Conservation (phyloP, 2,329 filamentous ascomycete genomes). For the Penicillium sp. region DNA sequence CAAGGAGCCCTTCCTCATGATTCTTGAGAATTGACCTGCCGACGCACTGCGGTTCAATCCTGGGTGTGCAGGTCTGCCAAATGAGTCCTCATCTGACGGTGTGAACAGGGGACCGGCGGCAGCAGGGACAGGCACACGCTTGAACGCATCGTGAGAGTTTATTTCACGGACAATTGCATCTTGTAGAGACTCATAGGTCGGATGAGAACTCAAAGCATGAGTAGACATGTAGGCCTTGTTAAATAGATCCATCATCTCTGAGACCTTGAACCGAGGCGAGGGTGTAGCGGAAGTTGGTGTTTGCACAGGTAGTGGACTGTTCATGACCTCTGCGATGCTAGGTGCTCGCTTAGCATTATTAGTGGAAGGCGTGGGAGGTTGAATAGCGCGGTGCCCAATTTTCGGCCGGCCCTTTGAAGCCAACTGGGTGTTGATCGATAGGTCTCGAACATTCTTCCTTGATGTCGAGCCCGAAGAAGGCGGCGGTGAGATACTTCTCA, state of each 20-base stretch:
- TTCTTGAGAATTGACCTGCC: slow-evolving; percentile 30
- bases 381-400: slow-evolving; percentile 36
- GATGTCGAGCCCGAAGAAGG: slow-evolving; percentile 20
- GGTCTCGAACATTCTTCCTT: slow-evolving; percentile 41
- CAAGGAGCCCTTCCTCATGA: slow-evolving; percentile 34
- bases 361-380: slow-evolving; percentile 36
- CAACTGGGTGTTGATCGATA: slow-evolving; percentile 42
- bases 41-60: slow-evolving; percentile 26
- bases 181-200: slow-evolving; percentile 43
- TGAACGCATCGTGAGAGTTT: slow-evolving; percentile 46
- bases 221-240: slow-evolving; percentile 38
- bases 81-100: slow-evolving; percentile 28
- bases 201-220: slow-evolving; percentile 29
- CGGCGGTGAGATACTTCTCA: slow-evolving; percentile 13
- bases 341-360: slow-evolving; percentile 27
- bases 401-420: slow-evolving; percentile 34
- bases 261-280: slow-evolving; percentile 33
- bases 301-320: slow-evolving; percentile 36
- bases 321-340: slow-evolving; percentile 45
- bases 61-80: slow-evolving; percentile 17
- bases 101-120: slow-evolving; percentile 35
- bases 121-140: slow-evolving; percentile 33
- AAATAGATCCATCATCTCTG: slow-evolving; percentile 45
- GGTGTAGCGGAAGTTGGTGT: slow-evolving; percentile 26
- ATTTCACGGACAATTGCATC: slow-evolving; percentile 46